phyloP scores from a whole-genome alignment of 495 filamentous ascomycete species.

The Aspergillus hancockii region DNA sequence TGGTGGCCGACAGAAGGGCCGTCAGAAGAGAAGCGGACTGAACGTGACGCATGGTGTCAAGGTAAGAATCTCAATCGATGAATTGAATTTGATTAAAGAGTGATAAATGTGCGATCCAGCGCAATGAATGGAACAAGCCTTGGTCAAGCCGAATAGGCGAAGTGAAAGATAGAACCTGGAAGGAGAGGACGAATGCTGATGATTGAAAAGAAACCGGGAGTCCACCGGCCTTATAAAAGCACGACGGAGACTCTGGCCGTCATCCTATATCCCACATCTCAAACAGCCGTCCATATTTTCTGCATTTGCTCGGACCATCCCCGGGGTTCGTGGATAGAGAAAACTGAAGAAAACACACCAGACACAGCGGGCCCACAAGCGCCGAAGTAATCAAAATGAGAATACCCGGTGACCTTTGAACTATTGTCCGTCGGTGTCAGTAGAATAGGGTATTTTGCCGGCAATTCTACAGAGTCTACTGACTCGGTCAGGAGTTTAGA shows the following conservation, averaged over 20 bases:
- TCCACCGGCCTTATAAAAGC: background rate
- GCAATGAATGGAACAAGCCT: conserved; percentile 8
- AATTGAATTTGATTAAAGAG: conserved; percentile 1
- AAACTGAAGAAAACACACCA: background rate
- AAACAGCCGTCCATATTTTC: background rate
- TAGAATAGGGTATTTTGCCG: background rate
- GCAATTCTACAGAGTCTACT: background rate
- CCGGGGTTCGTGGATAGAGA: background rate
- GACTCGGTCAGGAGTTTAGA: background rate
- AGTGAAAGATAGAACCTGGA: background rate
- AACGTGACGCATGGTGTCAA: conserved; percentile 7
- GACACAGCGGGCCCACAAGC: background rate
- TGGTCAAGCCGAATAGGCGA: background rate
- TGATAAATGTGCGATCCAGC: conserved; percentile 9
- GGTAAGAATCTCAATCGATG: background rate
- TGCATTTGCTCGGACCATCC: background rate
- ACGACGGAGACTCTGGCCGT: background rate
- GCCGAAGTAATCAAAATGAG: conserved; percentile 2
- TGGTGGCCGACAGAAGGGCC: conserved; percentile 29
- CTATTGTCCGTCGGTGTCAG: background rate
- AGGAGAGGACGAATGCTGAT: background rate
- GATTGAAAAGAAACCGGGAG: background rate
- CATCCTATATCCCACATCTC: background rate
- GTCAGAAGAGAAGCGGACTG: conserved; percentile 21
- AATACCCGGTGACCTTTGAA: background rate